Evolutionary conservation across 257 asterid species (phyloP).

Genomic region (Osmanthus fragrans): DNA sequence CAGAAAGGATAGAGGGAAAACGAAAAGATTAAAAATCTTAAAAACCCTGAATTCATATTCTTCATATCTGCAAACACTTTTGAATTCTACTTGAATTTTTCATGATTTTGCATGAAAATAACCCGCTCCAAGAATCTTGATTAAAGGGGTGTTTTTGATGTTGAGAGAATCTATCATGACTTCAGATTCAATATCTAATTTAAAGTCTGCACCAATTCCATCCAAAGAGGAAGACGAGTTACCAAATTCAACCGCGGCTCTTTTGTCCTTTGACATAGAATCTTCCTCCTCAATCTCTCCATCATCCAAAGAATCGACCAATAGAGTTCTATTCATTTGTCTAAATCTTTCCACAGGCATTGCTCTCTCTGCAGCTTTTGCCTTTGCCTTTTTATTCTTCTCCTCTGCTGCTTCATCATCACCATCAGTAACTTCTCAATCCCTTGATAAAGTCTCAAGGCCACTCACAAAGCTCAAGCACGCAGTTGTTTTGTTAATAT

Average conservation of each 20-base stretch:
- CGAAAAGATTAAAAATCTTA: neutral
- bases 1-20: neutral
- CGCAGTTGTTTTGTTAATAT: constrained; percentile 44
- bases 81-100: neutral
- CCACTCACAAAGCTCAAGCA: constrained; percentile 34
- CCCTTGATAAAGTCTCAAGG: constrained; percentile 21
- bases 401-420: constrained; percentile 7
- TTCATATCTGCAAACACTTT: neutral
- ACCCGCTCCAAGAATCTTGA: neutral
- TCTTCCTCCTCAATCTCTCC: constrained; percentile 11
- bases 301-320: neutral
- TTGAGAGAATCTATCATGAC: constrained; percentile 19
- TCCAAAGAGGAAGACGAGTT: constrained; percentile 24
- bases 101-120: neutral
- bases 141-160: neutral
- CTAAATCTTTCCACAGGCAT: constrained; percentile 35
- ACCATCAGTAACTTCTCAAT: neutral
- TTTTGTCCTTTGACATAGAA: constrained; percentile 37
- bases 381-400: constrained; percentile 37
- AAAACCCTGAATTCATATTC: neutral
- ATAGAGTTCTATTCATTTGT: constrained; percentile 26
- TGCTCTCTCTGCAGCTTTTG: constrained; percentile 42
- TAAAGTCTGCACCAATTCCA: constrained; percentile 13
- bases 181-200: constrained; percentile 30
- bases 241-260: constrained; percentile 30